Conservation (phyloP, 805 yeast species). For the Jamesozyma piceae region DNA sequence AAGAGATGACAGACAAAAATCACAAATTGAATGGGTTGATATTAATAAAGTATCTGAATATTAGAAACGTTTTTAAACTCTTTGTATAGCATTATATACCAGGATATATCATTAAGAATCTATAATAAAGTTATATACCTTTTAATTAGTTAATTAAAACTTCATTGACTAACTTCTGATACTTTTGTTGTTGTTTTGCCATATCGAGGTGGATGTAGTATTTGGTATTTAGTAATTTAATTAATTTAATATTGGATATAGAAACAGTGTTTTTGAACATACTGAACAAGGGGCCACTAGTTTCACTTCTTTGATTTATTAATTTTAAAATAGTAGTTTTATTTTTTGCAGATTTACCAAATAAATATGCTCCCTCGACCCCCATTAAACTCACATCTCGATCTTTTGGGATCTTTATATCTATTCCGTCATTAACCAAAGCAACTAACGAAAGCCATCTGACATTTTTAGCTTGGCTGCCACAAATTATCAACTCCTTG, state of each 20-base stretch:
- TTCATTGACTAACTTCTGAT: conserved; percentile 17
- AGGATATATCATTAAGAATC: background rate
- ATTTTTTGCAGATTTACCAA: conserved; percentile 12
- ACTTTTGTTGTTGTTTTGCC: conserved; percentile 30
- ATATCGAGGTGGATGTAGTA: conserved; percentile 26
- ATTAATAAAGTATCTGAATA: conserved; percentile 32
- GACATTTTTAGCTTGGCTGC: conserved; percentile 44
- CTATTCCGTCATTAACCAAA: conserved; percentile 13
- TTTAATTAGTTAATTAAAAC: conserved; percentile 3
- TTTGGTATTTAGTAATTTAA: conserved; percentile 15
- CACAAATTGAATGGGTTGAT: conserved; percentile 56
- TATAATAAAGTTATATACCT: no score
- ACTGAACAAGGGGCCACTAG: background rate
- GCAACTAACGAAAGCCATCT: conserved; percentile 32
- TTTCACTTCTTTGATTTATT: background rate
- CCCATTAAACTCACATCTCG: conserved; percentile 13
- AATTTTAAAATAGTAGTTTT: background rate
- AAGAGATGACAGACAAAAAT: conserved; percentile 73
- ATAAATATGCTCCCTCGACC: conserved; percentile 14
- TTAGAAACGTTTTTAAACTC: background rate
- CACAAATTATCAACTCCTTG: conserved; percentile 33
- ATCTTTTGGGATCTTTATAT: conserved; percentile 9
- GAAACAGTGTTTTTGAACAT: background rate
- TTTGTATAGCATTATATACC: background rate
- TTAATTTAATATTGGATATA: background rate